Base-by-base conservation (phyloP, 176 grass and related monocot genomes). In the Neostapfia colusana region DNA sequence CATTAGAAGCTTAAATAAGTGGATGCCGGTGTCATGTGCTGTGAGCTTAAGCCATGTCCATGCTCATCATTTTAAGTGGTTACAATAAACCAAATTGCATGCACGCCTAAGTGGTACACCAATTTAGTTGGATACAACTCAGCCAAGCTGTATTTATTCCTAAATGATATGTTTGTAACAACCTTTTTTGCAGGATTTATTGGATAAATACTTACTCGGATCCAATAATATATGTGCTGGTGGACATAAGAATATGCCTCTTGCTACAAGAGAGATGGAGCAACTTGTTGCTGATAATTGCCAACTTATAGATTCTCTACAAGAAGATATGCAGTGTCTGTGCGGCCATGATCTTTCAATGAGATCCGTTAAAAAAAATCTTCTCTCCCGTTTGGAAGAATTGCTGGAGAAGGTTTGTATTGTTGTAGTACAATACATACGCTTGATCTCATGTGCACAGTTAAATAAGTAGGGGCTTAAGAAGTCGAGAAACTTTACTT, bases 181-280 rank as follows among this genome's bases (percentile, higher is more conserved):
- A 64, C 18, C 81, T 28, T 82, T 50, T 64, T 87, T 88, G 51
- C 82, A 97, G 94, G 89, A 89, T 40, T 86, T 81, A 45, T 68
- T 97, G 53, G 89, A 97, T 77, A 80, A 75, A 43, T 85, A 88
- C 62, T 75, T 97, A 50, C 69, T 93, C 66, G 86, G 86, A 51
- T 79, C 77, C 75, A 82, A 85, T 62, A 81, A 72, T 76, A 42
- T 77, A 20, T 41, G 88, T 79, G 23, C 76, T 70, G 75, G 58
- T 64, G 53, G 83, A 44, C 35, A 49, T 81, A 85, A 78, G 65
- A 69, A 69, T 55, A 51, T 88, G 36, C 94, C 88, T 73, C 75
- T 87, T 80, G 75, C 82, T 55, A 91, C 94, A 54, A 69, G 70
- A 61, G 75, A 91, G 74, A 93, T 93, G 91, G 84, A 93, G 39